These are phyloP conservation scores for Pezicula neosporulosa DNA, from an alignment of 2,329 filamentous ascomycete species.

Conservation along the genomic window DNA sequence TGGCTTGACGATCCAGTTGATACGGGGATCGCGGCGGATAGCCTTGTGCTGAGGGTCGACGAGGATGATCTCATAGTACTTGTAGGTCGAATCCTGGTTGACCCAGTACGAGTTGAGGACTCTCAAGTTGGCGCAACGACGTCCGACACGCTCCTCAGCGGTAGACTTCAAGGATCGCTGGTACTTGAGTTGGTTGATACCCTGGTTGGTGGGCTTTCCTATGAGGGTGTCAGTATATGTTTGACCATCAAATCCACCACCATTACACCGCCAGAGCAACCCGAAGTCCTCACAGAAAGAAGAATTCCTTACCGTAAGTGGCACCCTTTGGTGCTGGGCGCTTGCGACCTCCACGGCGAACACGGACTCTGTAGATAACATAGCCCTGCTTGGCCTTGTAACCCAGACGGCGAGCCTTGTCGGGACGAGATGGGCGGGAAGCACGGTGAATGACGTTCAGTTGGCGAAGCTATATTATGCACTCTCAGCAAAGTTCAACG, in stretches of 20 bases:
- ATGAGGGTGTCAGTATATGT: constrained; percentile 13
- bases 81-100: constrained; percentile 99
- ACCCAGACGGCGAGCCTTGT: constrained; percentile 99
- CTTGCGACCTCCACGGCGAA: constrained; percentile 99
- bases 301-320: constrained; percentile 77
- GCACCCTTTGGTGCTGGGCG: constrained; percentile 94
- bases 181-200: constrained; percentile 99
- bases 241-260: background rate
- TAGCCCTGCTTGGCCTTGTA: constrained; percentile 99
- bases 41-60: constrained; percentile 99
- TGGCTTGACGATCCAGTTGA: constrained; percentile 99
- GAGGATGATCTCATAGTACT: constrained; percentile 99
- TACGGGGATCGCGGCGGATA: constrained; percentile 96
- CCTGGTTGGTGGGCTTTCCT: constrained; percentile 99
- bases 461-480: constrained; percentile 99
- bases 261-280: background rate
- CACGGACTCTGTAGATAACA: constrained; percentile 99
- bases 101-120: constrained; percentile 99
- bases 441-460: constrained; percentile 99
- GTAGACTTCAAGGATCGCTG: constrained; percentile 97
- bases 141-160: constrained; percentile 99
- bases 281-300: constrained; percentile 1
- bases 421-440: constrained; percentile 94
- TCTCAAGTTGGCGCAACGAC: constrained; percentile 97
- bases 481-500: constrained; percentile 99